Evolutionary conservation across 2,329 filamentous ascomycete species (phyloP), one percentile per base, ranked within the genome.

Genomic region (Aspergillus candidus): DNA sequence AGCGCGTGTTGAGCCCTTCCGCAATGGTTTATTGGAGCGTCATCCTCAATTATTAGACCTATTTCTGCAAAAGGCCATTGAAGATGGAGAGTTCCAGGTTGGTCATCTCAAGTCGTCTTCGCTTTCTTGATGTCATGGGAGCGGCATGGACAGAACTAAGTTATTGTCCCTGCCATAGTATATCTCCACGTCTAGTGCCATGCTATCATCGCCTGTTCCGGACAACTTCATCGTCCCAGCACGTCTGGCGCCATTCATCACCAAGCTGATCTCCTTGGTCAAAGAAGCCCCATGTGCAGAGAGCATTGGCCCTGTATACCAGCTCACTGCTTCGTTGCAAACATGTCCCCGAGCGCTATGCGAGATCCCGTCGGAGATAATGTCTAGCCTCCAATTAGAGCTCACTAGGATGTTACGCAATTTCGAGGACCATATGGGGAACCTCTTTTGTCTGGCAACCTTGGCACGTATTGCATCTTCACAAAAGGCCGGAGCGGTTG

Each of bases 361-460:
- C 40, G 57, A 60, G 6, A 46, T 70, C 2, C 56, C 66, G 1
- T 49, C 50, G 5, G 61, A 66, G 15, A 48, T 60, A 10, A 65
- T 70, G 59, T 53, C 55, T 1, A 62, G 49, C 11, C 57, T 71
- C 6, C 68, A 70, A 47, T 33, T 51, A 2, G 62, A 65, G 48
- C 60, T 63, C 13, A 68, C 59, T 15, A 67, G 62, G 38, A 64
- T 56, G 4, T 42, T 69, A n/a, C 62, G 62, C 27, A 67, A 67
- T 40, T 48, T 69, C 17, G 61, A 67, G 35, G 61, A 69, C 38
- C 63, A 67, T 14, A 59, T 68, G 56, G 65, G 60, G 6, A 70
- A 63, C 31, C 53, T 71, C 5, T 49, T 70, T n/a, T 69, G 66
- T 33, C 57, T 71, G n/a, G 66, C 66, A 11, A 66, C 61, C 0